Evolutionary conservation across 768 basidiomycete genomes (phyloP).

Genomic region (Cystofilobasidium ferigula): DNA sequence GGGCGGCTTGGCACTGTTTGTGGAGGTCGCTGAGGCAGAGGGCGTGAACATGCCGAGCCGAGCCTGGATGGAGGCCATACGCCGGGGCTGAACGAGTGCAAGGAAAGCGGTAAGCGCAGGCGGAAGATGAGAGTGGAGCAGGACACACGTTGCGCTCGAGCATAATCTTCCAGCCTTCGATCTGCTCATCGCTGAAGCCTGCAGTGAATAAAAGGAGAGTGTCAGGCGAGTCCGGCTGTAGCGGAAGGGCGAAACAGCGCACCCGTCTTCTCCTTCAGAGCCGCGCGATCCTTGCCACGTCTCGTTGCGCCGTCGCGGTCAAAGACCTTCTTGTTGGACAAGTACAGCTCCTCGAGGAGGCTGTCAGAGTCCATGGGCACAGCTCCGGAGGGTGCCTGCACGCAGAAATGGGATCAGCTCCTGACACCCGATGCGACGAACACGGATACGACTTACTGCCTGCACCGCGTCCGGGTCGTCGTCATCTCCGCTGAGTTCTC

Average conservation of each 20-base stretch:
- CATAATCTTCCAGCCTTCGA: conserved; percentile 88
- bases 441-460: conserved; percentile 39
- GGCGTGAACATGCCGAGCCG: conserved; percentile 4
- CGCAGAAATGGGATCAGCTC: conserved; percentile 19
- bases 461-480: conserved; percentile 40
- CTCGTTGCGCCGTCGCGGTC: conserved; percentile 63
- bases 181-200: conserved; percentile 73
- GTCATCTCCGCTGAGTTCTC: conserved; percentile 24
- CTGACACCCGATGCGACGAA: conserved; percentile 19
- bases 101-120: neutral
- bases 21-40: neutral
- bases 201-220: neutral
- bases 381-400: neutral
- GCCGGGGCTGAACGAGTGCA: neutral
- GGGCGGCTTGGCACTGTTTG: neutral
- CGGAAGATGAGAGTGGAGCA: neutral
- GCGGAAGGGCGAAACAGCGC: conserved; percentile 26
- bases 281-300: conserved; percentile 54
- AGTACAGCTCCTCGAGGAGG: conserved; percentile 64
- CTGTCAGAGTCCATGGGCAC: conserved; percentile 42
- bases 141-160: conserved; percentile 68
- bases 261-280: conserved; percentile 62
- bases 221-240: neutral
- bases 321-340: conserved; percentile 62
- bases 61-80: neutral